Evolutionary conservation across 352 stramenopile genomes (phyloP).

Genomic region (Globisporangium polare): DNA sequence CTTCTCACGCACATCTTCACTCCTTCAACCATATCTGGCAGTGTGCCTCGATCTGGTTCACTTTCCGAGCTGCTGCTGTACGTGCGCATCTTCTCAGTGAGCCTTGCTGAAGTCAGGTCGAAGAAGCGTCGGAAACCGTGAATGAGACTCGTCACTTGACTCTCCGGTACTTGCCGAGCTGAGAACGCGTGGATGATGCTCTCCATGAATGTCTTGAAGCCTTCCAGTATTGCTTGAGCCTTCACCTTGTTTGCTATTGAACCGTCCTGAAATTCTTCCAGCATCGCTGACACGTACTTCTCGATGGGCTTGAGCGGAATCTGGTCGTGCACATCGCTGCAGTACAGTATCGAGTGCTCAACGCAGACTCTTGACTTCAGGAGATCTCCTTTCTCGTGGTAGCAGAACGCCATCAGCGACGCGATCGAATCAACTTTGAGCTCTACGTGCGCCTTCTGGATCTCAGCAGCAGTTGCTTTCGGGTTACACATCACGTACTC

Average conservation of each 20-base stretch:
- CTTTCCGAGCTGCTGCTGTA: not conserved
- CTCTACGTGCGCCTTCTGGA: slow-evolving; percentile 36
- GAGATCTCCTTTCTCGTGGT: slow-evolving; percentile 29
- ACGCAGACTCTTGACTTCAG: slow-evolving; percentile 31
- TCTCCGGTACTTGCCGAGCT: slow-evolving; percentile 24
- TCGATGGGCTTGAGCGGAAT: slow-evolving; percentile 28
- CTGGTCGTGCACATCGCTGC: slow-evolving; percentile 21
- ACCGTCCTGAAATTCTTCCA: slow-evolving; percentile 33
- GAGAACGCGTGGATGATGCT: slow-evolving; percentile 31
- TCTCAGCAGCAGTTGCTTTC: slow-evolving; percentile 17
- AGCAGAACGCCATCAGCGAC: slow-evolving; percentile 57
- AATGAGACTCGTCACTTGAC: slow-evolving; percentile 22
- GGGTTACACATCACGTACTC: slow-evolving; percentile 62
- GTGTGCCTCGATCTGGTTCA: not conserved
- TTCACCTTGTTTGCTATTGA: not conserved
- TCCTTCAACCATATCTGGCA: not conserved
- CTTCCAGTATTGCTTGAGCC: slow-evolving; percentile 5
- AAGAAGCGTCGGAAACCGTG: slow-evolving; percentile 33
- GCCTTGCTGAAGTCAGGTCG: slow-evolving; percentile 21
- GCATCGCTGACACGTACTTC: slow-evolving; percentile 45
- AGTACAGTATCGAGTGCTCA: slow-evolving; percentile 56
- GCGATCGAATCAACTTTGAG: slow-evolving; percentile 58
- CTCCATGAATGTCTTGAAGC: slow-evolving; percentile 35
- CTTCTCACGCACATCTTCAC: slow-evolving; percentile 10
- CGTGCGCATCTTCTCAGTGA: slow-evolving; percentile 20